A percentile compares a stretch with the other conserved stretches of the same genome.
phyloP scores from a whole-genome alignment of 1,284 basidiomycete genomes.

The Gastroboletus turbinatus region DNA sequence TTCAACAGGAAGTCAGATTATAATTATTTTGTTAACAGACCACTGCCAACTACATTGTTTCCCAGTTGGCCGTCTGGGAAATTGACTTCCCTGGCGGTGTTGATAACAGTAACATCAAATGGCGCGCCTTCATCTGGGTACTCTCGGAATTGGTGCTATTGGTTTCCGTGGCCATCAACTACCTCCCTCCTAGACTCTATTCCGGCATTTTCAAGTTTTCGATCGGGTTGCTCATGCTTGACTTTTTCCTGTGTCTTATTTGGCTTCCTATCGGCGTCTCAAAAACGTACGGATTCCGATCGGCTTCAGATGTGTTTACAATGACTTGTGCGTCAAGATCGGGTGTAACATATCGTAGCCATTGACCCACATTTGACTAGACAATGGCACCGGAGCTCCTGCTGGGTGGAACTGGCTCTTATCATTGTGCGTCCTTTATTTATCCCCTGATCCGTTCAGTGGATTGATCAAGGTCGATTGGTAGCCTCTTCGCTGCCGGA shows the following conservation, averaged over 20 bases:
- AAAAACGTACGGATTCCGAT: constrained; percentile 79
- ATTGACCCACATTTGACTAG: constrained; percentile 37
- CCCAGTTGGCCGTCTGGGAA: constrained; percentile 77
- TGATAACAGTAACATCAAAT: constrained; percentile 70
- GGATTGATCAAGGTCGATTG: constrained; percentile 9
- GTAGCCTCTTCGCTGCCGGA: constrained; percentile 78
- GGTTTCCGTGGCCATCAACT: constrained; percentile 75
- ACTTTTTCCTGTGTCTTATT: constrained; percentile 81
- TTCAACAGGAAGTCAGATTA: background rate
- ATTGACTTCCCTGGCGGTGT: constrained; percentile 78
- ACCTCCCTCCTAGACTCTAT: constrained; percentile 74
- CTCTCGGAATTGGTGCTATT: constrained; percentile 71
- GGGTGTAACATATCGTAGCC: background rate
- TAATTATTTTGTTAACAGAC: constrained; percentile 45
- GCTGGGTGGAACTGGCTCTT: constrained; percentile 86
- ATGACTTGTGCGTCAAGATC: constrained; percentile 61
- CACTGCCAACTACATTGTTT: constrained; percentile 82
- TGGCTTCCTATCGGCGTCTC: constrained; percentile 88
- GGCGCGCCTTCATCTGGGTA: constrained; percentile 80
- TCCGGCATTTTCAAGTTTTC: constrained; percentile 75
- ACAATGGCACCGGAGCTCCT: constrained; percentile 84
- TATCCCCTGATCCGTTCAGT: background rate
- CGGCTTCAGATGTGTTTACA: constrained; percentile 78
- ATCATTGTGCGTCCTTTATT: constrained; percentile 55
- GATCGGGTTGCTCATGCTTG: constrained; percentile 70